Conservation (phyloP, 805 yeast species). For the Hanseniaspora thailandica region DNA sequence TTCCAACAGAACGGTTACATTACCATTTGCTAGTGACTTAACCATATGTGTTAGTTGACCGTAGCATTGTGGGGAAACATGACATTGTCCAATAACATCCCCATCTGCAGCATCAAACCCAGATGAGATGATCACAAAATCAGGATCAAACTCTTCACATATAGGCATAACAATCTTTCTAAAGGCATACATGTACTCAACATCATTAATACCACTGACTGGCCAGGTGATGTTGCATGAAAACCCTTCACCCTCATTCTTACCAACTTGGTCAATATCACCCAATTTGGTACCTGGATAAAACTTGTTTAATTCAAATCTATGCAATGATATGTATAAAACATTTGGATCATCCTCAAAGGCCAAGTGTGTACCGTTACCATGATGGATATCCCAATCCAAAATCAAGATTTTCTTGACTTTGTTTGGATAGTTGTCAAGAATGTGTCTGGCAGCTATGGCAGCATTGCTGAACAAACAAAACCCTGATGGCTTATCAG, state of each 20-base stretch:
- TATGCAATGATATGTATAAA: conserved; percentile 78
- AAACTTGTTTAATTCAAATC: conserved; percentile 82
- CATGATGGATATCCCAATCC: conserved; percentile 99
- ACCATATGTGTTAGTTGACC: conserved; percentile 92
- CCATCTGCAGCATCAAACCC: conserved; percentile 99
- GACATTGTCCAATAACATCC: conserved; percentile 92
- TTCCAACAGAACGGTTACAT: conserved; percentile 77
- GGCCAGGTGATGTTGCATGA: conserved; percentile 93
- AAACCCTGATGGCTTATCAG: conserved; percentile 93
- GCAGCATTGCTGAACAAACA: conserved; percentile 94
- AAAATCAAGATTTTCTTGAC: conserved; percentile 71
- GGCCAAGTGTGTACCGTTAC: conserved; percentile 94
- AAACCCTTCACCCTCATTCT: conserved; percentile 74
- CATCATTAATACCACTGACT: conserved; percentile 82
- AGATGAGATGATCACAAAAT: conserved; percentile 79
- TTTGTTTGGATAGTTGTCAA: conserved; percentile 75
- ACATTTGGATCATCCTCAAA: conserved; percentile 84
- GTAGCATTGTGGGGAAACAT: conserved; percentile 88
- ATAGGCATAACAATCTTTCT: conserved; percentile 76
- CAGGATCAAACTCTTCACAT: conserved; percentile 81
- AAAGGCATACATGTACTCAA: conserved; percentile 88
- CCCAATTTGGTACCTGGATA: conserved; percentile 92
- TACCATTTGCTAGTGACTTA: conserved; percentile 79
- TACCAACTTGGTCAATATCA: conserved; percentile 69
- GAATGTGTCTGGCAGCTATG: conserved; percentile 80